A percentile compares a stretch with the other conserved stretches of the same genome.
These are phyloP conservation scores for Fraxinus pennsylvanica DNA, from an alignment of 257 asterid genomes.

Conservation along the genomic window DNA sequence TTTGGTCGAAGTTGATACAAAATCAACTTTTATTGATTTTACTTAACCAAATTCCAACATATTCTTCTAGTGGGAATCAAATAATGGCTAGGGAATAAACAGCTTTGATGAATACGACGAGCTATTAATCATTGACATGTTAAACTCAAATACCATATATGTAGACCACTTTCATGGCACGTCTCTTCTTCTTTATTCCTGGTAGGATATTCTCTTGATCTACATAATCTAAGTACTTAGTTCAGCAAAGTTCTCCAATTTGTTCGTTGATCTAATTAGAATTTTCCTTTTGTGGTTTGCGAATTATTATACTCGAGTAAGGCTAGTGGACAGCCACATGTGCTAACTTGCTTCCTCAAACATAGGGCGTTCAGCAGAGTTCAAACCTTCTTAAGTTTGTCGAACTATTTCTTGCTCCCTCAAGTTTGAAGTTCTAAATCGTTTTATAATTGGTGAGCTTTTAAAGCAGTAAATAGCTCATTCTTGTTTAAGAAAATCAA, in stretches of 20 bases:
- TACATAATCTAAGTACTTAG: background rate
- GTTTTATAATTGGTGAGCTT: background rate
- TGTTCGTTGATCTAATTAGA: background rate
- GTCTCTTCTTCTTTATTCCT: slow-evolving; percentile 81
- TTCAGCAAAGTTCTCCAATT: background rate
- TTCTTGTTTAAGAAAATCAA: background rate
- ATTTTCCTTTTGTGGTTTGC: background rate
- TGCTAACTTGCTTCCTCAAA: too few species aligned
- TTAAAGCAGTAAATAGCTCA: background rate
- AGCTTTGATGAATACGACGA: too few species aligned
- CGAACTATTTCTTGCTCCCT: background rate
- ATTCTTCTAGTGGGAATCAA: too few species aligned
- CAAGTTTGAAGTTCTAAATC: background rate
- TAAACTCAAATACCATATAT: slow-evolving; percentile 4
- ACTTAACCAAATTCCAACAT: too few species aligned
- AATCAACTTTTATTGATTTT: too few species aligned
- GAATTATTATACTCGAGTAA: slow-evolving; percentile 3
- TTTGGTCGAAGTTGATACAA: too few species aligned
- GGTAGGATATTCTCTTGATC: slow-evolving; percentile 42
- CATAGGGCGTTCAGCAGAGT: background rate
- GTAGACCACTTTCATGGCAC: slow-evolving; percentile 91
- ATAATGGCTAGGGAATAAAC: too few species aligned
- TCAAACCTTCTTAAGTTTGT: background rate
- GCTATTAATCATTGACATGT: too few species aligned
- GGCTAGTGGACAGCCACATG: background rate